These are phyloP conservation scores for Ceratocystis lukuohia DNA, from an alignment of 2,329 filamentous ascomycete genomes.

Conservation along the genomic window DNA sequence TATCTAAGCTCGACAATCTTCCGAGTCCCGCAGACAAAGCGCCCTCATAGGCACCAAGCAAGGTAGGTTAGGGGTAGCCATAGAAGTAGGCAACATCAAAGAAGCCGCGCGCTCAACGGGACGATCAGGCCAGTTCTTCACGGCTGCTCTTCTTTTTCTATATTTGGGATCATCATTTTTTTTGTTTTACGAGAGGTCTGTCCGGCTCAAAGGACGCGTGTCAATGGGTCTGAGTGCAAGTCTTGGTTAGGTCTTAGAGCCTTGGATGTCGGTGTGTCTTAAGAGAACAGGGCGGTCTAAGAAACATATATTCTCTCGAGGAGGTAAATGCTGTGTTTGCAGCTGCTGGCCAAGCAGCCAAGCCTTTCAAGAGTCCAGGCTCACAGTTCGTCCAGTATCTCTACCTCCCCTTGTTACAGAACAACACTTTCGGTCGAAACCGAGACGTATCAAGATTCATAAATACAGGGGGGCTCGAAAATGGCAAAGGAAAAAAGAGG, in stretches of 20 bases:
- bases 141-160: background rate
- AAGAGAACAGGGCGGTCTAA: too few relatives aligned
- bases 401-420: constrained; percentile 5
- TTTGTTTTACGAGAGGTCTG: background rate
- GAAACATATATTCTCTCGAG: too few relatives aligned
- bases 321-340: background rate
- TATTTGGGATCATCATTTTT: background rate
- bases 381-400: constrained; percentile 1
- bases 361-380: background rate
- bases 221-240: background rate
- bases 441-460: background rate
- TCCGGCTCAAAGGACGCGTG: background rate
- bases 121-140: background rate
- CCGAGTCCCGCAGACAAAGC: too few relatives aligned
- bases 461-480: background rate
- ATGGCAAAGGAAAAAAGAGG: background rate
- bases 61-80: too few relatives aligned
- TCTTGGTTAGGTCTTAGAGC: background rate
- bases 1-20: too few relatives aligned
- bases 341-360: background rate
- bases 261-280: too few relatives aligned
- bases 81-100: background rate
- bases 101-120: background rate
- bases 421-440: background rate
- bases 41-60: too few relatives aligned